Base-by-base conservation (phyloP, 768 basidiomycete species). In the Suillus paluster region DNA sequence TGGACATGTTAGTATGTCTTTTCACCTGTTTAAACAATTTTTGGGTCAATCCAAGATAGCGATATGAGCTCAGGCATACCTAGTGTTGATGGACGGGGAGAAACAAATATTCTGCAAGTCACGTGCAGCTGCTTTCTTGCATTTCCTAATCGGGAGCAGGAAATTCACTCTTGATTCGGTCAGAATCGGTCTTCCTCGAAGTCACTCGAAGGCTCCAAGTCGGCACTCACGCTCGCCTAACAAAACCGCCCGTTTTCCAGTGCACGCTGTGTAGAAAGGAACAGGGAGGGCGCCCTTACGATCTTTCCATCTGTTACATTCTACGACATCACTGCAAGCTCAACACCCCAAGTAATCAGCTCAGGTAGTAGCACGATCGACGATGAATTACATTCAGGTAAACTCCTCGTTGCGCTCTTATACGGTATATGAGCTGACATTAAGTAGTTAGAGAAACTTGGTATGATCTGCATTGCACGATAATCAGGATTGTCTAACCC, bases 381-480 rank as follows among this genome's bases (percentile, higher is more conserved):
- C 49, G 62, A 84, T 84, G 83, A 86, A 85, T 67, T 86, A 86
- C 73, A 84, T 86, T 61, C 84, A 86, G 73, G 83, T 87, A 36
- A 69, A 75, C 63, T 63, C 39, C 44, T 54, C 14, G 38, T 61
- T 11, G 30, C 25, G 30, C 45, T 53, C 45, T 19, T n/a, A 4
- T 30, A 9, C n/a, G 42, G 25, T 17, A 39, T 39, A 5, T 14
- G 14, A 58, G 15, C 45, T 39, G 17, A 73, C 48, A 48, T 27
- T 2, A n/a, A 65, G 17, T 67, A 95, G 89, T 81, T 97, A 56
- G 95, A 97, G 81, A 97, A 97, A 80, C 81, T 97, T 67, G 95
- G 93, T 74, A 67, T 56, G 33, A n/a, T 33, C 30, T 50, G 2
- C 17, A 25, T 19, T 55, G 17, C 17, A 41, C 54, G 14, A 27